These are phyloP conservation scores for Globisporangium echinulatum DNA, from an alignment of 352 stramenopile genomes.

Conservation along the genomic window DNA sequence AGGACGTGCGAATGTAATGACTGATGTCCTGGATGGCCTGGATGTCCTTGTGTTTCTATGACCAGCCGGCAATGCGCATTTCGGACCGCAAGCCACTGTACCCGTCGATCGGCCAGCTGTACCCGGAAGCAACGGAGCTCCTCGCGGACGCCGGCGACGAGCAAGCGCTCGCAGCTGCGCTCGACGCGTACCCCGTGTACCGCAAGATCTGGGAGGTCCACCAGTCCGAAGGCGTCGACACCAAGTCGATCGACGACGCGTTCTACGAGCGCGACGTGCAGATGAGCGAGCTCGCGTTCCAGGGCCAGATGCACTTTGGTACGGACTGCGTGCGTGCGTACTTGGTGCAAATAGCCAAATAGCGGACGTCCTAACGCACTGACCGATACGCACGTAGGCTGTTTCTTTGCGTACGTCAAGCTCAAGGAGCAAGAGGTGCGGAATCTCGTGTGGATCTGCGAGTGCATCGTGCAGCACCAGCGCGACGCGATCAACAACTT, in stretches of 20 bases:
- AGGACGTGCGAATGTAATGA: too few species aligned
- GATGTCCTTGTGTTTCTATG: conserved; percentile 10
- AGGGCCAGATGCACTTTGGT: conserved; percentile 99
- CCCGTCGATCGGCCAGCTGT: conserved; percentile 95
- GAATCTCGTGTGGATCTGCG: conserved; percentile 99
- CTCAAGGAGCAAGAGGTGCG: conserved; percentile 99
- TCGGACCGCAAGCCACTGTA: conserved; percentile 97
- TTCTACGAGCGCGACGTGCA: conserved; percentile 99
- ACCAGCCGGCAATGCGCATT: conserved; percentile 92
- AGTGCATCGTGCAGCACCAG: conserved; percentile 99
- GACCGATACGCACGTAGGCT: conserved; percentile 21
- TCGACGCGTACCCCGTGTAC: conserved; percentile 96
- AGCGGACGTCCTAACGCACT: not conserved
- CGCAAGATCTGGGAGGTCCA: conserved; percentile 96
- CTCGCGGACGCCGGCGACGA: conserved; percentile 93
- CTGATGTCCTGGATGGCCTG: conserved; percentile 17
- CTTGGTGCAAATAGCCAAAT: not conserved
- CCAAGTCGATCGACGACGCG: conserved; percentile 98
- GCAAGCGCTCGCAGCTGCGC: conserved; percentile 67
- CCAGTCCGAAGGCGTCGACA: conserved; percentile 88
- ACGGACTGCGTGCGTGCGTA: conserved; percentile 9
- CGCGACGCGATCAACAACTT: conserved; percentile 99
- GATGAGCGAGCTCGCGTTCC: conserved; percentile 97
- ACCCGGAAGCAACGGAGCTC: conserved; percentile 94
- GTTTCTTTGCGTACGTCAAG: conserved; percentile 99